Base-by-base conservation (phyloP, 2,329 filamentous ascomycete species). In the Pestalotiopsis sp. region DNA sequence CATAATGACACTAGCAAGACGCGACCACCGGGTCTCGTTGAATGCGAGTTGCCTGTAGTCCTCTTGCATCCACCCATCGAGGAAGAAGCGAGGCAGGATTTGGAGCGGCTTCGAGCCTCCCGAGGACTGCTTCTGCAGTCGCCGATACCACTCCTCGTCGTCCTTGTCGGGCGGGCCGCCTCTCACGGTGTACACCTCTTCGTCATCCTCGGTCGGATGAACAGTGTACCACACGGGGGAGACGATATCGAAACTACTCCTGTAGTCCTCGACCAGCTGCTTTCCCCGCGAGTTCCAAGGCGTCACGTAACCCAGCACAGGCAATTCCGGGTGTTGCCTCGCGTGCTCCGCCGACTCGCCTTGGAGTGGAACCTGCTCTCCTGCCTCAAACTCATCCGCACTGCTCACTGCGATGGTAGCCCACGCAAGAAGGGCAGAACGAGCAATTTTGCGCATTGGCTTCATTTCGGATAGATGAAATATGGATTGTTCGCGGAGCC, bases 191-290 rank as follows among this genome's bases (percentile, higher is more conserved):
- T 73, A 73, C n/a, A 70, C 64, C 9, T 66, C 30, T n/a, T 24
- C n/a, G 11, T 52, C 35, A n/a, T 68, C 64, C 39, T 68, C 65
- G 14, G 58, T 52, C 1, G 70, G 67, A 60, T 71, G 70, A 38
- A 73, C 64, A 10, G 71, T 72, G 48, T 73, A 73, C 71, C 71
- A 73, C 20, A 73, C 70, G 1, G 71, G 71, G 30, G 67, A 68
- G 57, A 73, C 62, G 5, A 73, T 71, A 60, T 73, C 71, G n/a
- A 73, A 71, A 30, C 70, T 73, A 1, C 66, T 38, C 3, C 70
- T 66, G 59, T 70, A 67, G 40, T 71, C 68, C 48, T 72, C 71
- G 14, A 72, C 70, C 22, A 73, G 66, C 59, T 71, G 60, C 44
- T 68, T 71, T 26, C 71, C 71, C 7, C 71, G 71, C 24, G 67